Evolutionary conservation across 768 basidiomycete species (phyloP).

Genomic region (Serendipita sp.): DNA sequence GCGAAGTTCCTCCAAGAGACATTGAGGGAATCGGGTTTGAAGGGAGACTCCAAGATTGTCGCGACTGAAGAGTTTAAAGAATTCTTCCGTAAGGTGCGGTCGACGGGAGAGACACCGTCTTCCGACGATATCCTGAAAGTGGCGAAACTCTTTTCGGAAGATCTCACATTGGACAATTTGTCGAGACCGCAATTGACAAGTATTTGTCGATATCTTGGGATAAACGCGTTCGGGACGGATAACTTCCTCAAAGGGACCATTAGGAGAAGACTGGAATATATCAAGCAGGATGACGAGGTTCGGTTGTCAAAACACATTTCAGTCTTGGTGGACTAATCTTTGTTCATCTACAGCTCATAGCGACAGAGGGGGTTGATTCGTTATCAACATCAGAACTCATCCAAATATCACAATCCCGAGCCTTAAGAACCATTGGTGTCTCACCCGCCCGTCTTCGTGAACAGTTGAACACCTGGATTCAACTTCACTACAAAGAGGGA

Average conservation of each 20-base stretch:
- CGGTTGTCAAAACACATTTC: slow-evolving; percentile 4
- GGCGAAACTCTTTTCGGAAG: slow-evolving; percentile 93
- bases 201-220: slow-evolving; percentile 94
- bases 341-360: slow-evolving; percentile 53
- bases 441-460: slow-evolving; percentile 80
- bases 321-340: background rate
- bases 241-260: slow-evolving; percentile 92
- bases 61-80: slow-evolving; percentile 94
- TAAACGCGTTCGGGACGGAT: slow-evolving; percentile 97
- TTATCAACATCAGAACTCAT: slow-evolving; percentile 86
- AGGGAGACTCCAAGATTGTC: slow-evolving; percentile 83
- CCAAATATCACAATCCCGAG: slow-evolving; percentile 83
- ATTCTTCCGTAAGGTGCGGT: slow-evolving; percentile 96
- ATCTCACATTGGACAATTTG: slow-evolving; percentile 93
- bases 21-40: slow-evolving; percentile 81
- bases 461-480: slow-evolving; percentile 85
- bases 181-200: slow-evolving; percentile 96
- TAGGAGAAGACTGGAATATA: slow-evolving; percentile 59
- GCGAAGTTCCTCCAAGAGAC: slow-evolving; percentile 99
- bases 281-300: slow-evolving; percentile 73
- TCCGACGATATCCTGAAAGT: slow-evolving; percentile 81
- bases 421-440: slow-evolving; percentile 74
- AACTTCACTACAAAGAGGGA: slow-evolving; percentile 73
- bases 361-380: slow-evolving; percentile 75
- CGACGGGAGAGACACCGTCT: slow-evolving; percentile 88